Evolutionary conservation across 208 protist species (phyloP).

Genomic region (Strigomonas oncopelti): DNA sequence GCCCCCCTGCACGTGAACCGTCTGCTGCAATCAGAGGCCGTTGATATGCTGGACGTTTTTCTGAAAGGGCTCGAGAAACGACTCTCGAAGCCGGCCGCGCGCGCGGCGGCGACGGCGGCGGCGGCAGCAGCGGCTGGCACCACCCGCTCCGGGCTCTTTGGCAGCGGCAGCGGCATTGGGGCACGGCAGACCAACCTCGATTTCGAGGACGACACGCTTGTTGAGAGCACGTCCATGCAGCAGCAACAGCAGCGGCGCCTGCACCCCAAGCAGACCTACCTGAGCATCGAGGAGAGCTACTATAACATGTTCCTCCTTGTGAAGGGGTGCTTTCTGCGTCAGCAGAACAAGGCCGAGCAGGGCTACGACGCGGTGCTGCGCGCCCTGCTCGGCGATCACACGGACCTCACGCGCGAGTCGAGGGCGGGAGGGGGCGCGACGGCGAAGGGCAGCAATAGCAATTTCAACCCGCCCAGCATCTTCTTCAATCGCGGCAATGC

Average conservation of each 20-base stretch:
- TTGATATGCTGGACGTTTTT: background rate
- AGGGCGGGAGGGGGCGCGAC: background rate
- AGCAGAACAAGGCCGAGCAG: constrained; percentile 52
- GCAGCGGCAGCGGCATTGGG: background rate
- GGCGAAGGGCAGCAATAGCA: background rate
- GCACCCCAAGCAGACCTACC: background rate
- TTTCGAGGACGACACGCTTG: background rate
- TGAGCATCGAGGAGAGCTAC: background rate
- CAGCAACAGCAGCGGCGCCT: background rate
- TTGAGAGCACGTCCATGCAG: background rate
- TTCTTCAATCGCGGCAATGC: constrained; percentile 55
- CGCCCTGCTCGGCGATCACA: constrained; percentile 62
- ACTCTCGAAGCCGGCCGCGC: background rate
- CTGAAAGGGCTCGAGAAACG: background rate
- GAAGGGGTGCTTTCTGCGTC: constrained; percentile 57
- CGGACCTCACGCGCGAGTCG: constrained; percentile 16
- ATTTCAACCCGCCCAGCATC: constrained; percentile 2
- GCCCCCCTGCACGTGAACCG: background rate
- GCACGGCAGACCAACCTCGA: background rate
- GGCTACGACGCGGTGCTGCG: constrained; percentile 73
- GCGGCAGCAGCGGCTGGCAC: background rate
- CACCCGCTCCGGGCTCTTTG: background rate
- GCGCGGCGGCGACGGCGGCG: background rate
- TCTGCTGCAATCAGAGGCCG: constrained; percentile 8
- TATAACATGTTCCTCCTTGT: constrained; percentile 20